phyloP scores from a whole-genome alignment of 805 yeast species.

The Candida chilensis region DNA sequence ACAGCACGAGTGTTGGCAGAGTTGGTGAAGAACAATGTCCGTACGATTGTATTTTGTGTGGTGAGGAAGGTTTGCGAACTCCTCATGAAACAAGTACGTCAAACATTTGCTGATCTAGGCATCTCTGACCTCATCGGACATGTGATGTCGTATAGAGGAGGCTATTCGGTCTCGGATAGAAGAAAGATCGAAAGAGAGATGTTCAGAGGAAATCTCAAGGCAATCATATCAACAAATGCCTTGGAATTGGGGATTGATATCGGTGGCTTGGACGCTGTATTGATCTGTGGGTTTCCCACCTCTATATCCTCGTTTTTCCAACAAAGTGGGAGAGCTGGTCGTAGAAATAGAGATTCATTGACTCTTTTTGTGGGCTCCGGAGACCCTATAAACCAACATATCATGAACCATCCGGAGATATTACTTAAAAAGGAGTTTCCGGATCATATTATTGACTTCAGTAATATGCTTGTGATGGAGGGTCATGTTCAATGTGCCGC shows the following conservation, averaged over 20 bases:
- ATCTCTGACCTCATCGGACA: slow-evolving; percentile 41
- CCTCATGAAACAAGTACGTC: slow-evolving; percentile 74
- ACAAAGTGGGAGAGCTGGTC: slow-evolving; percentile 96
- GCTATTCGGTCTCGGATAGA: slow-evolving; percentile 81
- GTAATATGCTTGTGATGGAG: slow-evolving; percentile 55
- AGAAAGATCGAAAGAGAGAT: slow-evolving; percentile 81
- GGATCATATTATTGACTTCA: slow-evolving; percentile 51
- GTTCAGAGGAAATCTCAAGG: slow-evolving; percentile 80
- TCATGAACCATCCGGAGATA: slow-evolving; percentile 58
- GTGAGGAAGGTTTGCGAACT: slow-evolving; percentile 82
- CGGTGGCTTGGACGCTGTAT: slow-evolving; percentile 84
- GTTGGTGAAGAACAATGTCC: slow-evolving; percentile 51
- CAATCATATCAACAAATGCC: slow-evolving; percentile 92
- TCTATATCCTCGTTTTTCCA: slow-evolving; percentile 86
- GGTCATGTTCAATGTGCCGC: slow-evolving; percentile 95
- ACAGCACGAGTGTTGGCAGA: slow-evolving; percentile 68
- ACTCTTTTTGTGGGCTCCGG: slow-evolving; percentile 79
- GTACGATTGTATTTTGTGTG: slow-evolving; percentile 86
- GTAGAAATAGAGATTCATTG: slow-evolving; percentile 77
- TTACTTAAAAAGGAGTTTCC: slow-evolving; percentile 46
- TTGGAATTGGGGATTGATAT: slow-evolving; percentile 93
- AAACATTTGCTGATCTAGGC: slow-evolving; percentile 33
- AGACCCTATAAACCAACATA: slow-evolving; percentile 81
- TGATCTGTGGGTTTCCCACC: slow-evolving; percentile 88
- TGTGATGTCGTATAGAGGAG: slow-evolving; percentile 92